Conservation (phyloP, 2,329 filamentous ascomycete genomes). For the Lachnellula suecica region DNA sequence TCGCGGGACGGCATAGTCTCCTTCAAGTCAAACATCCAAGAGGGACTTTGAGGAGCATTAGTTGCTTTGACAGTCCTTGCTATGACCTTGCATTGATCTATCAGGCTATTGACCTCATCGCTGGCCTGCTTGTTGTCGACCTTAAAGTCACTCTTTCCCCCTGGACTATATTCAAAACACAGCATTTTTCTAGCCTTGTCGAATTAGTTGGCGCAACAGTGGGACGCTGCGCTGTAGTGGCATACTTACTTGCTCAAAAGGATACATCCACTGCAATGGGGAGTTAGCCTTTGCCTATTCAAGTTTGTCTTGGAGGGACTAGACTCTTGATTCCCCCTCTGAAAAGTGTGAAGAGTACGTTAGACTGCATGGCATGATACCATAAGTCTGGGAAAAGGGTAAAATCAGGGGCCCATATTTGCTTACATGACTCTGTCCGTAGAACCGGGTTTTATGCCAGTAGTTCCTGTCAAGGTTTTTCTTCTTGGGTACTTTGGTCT, state of each 20-base stretch:
- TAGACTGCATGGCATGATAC: too few species aligned
- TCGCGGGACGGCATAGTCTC: conserved; percentile 17
- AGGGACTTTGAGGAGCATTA: conserved; percentile 9
- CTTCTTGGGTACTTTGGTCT: not conserved
- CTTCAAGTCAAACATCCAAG: conserved; percentile 12
- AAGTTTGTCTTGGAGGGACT: too few species aligned
- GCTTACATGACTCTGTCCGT: conserved; percentile 27
- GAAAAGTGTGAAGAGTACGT: too few species aligned
- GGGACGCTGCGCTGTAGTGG: not conserved
- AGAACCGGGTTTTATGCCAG: conserved; percentile 26
- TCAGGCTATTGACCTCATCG: conserved; percentile 1
- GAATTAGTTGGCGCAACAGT: not conserved
- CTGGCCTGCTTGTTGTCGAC: conserved; percentile 3
- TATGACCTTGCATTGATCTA: conserved; percentile 22
- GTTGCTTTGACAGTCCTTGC: conserved; percentile 16
- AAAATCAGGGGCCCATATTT: too few species aligned
- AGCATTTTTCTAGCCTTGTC: conserved; percentile 4
- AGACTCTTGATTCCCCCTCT: too few species aligned
- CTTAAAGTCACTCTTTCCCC: not conserved
- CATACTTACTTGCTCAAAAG: conserved; percentile 21
- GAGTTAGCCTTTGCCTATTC: too few species aligned
- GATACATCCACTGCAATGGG: conserved; percentile 30
- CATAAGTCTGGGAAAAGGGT: too few species aligned
- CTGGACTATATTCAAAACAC: conserved; percentile 2
- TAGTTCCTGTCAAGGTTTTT: conserved; percentile 13